Base-by-base conservation (phyloP, 208 protist species). In the Leishmania mexicana region DNA sequence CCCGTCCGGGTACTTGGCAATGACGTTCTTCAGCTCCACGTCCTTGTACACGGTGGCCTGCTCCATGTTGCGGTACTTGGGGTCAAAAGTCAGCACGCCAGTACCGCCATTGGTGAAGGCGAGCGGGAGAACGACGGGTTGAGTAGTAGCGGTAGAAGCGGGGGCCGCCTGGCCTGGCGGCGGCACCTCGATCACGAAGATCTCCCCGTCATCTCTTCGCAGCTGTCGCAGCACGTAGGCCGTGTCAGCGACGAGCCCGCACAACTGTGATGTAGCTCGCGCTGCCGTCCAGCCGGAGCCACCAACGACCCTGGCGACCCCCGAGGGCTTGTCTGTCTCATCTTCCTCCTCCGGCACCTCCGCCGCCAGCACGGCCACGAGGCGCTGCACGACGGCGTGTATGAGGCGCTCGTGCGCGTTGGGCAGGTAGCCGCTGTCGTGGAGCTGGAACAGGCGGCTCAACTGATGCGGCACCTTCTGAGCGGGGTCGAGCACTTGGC, bases 1-100 rank as follows among this genome's bases (percentile, higher is more conserved):
- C 42, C 80, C 79, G 77, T 98, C 95, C 6, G 96, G 95, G 73
- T 92, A 97, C 87, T 95, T 97, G 28, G 89, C 90, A 47, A 97
- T 45, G 15, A 93, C 74, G 53, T 83, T 91, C 80, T 95, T 97
- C 75, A 95, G 82, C 51, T 82, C 87, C 51, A 79, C 13, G 81
- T 98, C 95, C 79, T 92, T 92, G 86, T 89, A 96, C 19, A 98
- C 75, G 47, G 85, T 88, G 51, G 93, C 86, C 57, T 95, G 91
- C 76, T 98, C 96, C 74, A 93, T 90, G 73, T 83, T 83, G n/a
- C 93, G 89, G 71, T 84, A 88, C 64, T 88, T 89, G 21, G 82
- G 71, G 77, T 96, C 92, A 81, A 97, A 94, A 49, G 84, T 91
- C 19, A 97, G 80, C 47, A 78, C 68, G 45, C 85, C 86, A 53